Evolutionary conservation across 768 basidiomycete species (phyloP), one percentile per base, ranked within the genome.

Genomic region (Russula ochroleuca): DNA sequence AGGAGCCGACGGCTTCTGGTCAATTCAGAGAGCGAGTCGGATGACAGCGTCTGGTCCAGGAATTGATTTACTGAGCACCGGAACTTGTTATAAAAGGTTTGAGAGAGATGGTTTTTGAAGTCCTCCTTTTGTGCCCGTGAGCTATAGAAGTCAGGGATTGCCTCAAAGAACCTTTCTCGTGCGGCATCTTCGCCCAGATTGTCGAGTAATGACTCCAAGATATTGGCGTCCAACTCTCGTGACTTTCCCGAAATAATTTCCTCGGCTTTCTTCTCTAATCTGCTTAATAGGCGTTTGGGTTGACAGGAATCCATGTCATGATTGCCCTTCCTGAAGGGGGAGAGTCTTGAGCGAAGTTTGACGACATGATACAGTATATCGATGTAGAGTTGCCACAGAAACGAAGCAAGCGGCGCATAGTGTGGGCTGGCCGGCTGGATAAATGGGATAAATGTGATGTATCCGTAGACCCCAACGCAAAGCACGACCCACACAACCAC

Each of bases 361-460:
- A 35, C 47, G 40, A 38, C 0, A 6, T 17, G 3, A 43, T 52
- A 15, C 5, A 2, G 28, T 28, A 28, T 28, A 28, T 28, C 28
- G 33, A 31, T 23, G 17, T 41, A 21, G 35, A 45, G 0, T 4
- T 37, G 7, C 53, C 41, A 61, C 25, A 14, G 21, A 0, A 43
- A 45, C 5, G 41, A 45, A 5, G 60, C 47, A 23, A 21, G 0
- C 21, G 45, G 45, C 45, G 45, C 3, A 21, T 21, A 47, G 45
- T 13, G 1, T 21, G 51, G 48, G 48, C 14, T 21, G 35, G 17
- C 19, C 10, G 45, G 59, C 2, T 28, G 49, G 21, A 45, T 37
- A 25, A 45, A 33, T 2, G 59, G 59, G 19, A 61, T 6, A 8
- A 61, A n/a, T 6, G 51, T 45, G 59, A 61, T 23, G 31, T 31